Conservation (phyloP, 2,329 filamentous ascomycete genomes). For the Talaromyces piceae region DNA sequence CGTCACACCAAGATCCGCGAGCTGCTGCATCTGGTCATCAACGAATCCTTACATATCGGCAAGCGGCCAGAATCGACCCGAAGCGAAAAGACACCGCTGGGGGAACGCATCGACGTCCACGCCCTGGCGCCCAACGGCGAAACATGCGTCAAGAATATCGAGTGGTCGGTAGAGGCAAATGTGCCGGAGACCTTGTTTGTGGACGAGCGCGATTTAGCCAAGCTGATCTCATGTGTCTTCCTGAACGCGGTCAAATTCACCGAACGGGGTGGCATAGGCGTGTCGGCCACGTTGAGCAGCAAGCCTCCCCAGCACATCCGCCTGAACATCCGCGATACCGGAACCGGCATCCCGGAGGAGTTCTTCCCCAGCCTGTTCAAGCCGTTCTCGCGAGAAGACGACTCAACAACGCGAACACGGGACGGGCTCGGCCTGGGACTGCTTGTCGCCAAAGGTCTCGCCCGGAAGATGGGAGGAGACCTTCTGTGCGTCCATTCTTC, state of each 20-base stretch:
- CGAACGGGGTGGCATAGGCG: constrained; percentile 53
- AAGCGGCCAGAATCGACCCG: constrained; percentile 42
- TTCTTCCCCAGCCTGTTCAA: constrained; percentile 63
- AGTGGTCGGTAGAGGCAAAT: constrained; percentile 41
- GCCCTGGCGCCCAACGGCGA: constrained; percentile 39
- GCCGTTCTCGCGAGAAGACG: constrained; percentile 62
- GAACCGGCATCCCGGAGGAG: constrained; percentile 59
- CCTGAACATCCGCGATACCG: constrained; percentile 58
- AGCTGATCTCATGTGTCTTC: constrained; percentile 57
- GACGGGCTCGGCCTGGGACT: constrained; percentile 63
- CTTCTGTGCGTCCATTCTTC: constrained; percentile 57
- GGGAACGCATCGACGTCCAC: constrained; percentile 40
- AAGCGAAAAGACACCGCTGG: constrained; percentile 35
- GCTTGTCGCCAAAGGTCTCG: constrained; percentile 64
- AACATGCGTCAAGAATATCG: constrained; percentile 36
- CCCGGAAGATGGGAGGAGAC: constrained; percentile 62
- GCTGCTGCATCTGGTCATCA: constrained; percentile 39
- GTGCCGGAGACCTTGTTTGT: constrained; percentile 43
- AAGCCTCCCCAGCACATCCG: constrained; percentile 47
- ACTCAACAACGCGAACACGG: constrained; percentile 58
- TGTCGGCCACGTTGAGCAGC: constrained; percentile 47
- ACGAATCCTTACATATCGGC: constrained; percentile 42
- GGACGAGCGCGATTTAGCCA: constrained; percentile 57
- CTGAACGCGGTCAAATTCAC: constrained; percentile 67
- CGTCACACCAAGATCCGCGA: constrained; percentile 40